phyloP scores from a whole-genome alignment of 495 filamentous ascomycete species.

The Neurospora sp. region DNA sequence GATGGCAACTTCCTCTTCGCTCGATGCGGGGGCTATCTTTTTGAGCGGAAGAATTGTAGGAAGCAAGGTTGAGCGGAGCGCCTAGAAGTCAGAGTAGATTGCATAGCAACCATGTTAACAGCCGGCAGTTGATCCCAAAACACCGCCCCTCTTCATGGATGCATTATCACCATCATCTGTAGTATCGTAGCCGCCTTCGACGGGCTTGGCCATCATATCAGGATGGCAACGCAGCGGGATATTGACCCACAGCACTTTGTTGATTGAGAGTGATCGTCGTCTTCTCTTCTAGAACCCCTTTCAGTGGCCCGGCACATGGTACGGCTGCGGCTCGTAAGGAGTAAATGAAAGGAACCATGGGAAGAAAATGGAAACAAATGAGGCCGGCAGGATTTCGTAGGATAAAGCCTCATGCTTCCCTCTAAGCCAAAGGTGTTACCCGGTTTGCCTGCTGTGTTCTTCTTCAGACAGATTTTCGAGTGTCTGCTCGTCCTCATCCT shows the following conservation, averaged over 20 bases:
- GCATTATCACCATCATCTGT: neutral
- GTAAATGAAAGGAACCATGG: neutral
- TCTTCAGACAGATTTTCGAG: neutral
- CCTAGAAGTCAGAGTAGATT: slow-evolving; percentile 1
- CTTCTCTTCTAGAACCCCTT: neutral
- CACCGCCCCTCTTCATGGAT: neutral
- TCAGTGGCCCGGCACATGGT: neutral
- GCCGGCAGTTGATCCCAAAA: slow-evolving; percentile 1
- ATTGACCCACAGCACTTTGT: neutral
- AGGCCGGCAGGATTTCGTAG: neutral
- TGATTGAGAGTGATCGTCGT: neutral
- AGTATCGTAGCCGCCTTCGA: neutral
- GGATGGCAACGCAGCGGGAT: neutral
- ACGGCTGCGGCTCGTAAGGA: neutral
- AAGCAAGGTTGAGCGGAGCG: neutral
- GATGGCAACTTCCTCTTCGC: neutral
- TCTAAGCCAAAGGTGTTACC: neutral
- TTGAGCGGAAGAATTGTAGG: neutral
- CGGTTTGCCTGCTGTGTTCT: neutral
- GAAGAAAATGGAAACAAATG: neutral
- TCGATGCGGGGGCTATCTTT: neutral
- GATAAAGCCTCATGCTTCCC: neutral
- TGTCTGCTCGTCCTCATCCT: neutral
- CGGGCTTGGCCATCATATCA: neutral
- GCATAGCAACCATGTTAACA: neutral